Base-by-base conservation (phyloP, 805 yeast species). In the Candida multigemmis region DNA sequence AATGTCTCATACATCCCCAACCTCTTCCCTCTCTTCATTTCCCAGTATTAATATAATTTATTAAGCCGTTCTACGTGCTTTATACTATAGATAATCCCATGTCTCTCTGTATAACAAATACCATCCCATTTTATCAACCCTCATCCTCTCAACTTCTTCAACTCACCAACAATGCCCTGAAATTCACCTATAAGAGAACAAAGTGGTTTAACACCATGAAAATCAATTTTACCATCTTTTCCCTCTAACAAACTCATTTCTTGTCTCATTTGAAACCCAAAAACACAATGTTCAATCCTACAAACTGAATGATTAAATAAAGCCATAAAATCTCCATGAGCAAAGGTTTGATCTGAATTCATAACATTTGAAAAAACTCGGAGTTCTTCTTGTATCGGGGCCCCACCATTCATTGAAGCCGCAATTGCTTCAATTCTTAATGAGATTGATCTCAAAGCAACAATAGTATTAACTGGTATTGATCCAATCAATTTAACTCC, bases 221-320 rank as follows among this genome's bases (percentile, higher is more conserved):
- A 42, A 21, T 42, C 38, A 12, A 56, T 42, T 7, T 25, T 27
- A 1, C 56, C 53, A 7, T 35, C 27, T 5, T 37, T 36, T 0
- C 60, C 60, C 6, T 36, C 31, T 3, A 34, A 21, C 1, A 21
- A 7, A 24, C 46, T 44, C 34, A 55, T 12, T 22, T 51, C 48
- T 30, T 60, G 65, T 23, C 67, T 41, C 29, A 60, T 28, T 26
- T 43, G 46, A 12, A 61, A 34, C 2, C 46, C 36, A 7, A 56
- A 48, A 10, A 71, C 70, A 33, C 71, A 60, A 28, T 72, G 66
- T 44, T 83, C 94, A 21, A 82, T 58, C 46, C 93, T 64, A 0
- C 86, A 71, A 9, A 79, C 69, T 15, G 77, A 53, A 37, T 75
- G 80, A 32, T 77, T 84, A 34, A 81, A 55, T 23, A 77, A 60